Evolutionary conservation across 345 rosid genomes (phyloP).

Genomic region (Acer negundo): DNA sequence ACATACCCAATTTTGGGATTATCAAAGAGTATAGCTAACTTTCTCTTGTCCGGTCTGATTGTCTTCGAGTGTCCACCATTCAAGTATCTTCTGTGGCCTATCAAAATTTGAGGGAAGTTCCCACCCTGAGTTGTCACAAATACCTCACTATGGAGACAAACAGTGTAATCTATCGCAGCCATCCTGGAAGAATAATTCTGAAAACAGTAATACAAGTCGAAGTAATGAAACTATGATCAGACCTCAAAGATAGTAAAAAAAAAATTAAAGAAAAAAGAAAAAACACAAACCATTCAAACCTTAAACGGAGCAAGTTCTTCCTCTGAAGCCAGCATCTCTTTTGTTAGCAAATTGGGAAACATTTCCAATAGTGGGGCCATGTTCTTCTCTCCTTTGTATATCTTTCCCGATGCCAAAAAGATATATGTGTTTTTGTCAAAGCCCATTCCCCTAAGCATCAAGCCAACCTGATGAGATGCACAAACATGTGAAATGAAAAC

Average conservation of each 20-base stretch:
- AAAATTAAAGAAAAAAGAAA: conserved; percentile 7
- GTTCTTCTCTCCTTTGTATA: conserved; percentile 82
- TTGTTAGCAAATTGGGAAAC: conserved; percentile 93
- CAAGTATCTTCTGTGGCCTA: conserved; percentile 93
- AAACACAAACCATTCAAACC: conserved; percentile 42
- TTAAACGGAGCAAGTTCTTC: conserved; percentile 86
- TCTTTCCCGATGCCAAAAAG: conserved; percentile 92
- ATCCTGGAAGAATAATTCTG: conserved; percentile 98
- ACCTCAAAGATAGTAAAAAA: conserved; percentile 9
- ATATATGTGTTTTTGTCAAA: conserved; percentile 82
- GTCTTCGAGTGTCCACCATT: conserved; percentile 96
- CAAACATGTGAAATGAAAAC: conserved; percentile 17
- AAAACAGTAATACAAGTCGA: conserved; percentile 39
- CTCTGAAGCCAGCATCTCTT: conserved; percentile 81
- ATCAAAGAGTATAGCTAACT: conserved; percentile 87
- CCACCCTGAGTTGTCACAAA: conserved; percentile 99
- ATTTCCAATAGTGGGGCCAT: conserved; percentile 94
- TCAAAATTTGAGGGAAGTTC: conserved; percentile 95
- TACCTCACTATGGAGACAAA: conserved; percentile 98
- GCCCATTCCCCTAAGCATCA: conserved; percentile 99
- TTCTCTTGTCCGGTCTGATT: conserved; percentile 95
- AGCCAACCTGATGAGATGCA: conserved; percentile 65
- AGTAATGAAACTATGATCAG: conserved; percentile 17
- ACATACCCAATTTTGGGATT: conserved; percentile 85
- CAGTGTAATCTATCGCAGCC: conserved; percentile 99